Evolutionary conservation across 352 stramenopile genomes (phyloP).

Genomic region (Globisporangium nodosum): DNA sequence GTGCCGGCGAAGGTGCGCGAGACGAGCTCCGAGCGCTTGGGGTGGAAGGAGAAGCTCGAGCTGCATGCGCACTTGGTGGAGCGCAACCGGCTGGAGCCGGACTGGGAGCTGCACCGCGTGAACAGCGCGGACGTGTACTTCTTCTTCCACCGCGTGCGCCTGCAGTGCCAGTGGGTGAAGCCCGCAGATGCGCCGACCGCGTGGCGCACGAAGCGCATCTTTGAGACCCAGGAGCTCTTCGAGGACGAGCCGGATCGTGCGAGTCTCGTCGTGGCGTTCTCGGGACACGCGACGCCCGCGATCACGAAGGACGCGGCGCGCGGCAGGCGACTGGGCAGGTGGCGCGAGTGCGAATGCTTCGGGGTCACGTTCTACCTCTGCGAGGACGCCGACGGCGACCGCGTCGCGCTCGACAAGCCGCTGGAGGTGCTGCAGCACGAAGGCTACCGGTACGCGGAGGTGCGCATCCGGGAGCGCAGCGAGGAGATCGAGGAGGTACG

Average conservation of each 20-base stretch:
- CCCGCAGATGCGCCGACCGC: conserved; percentile 24
- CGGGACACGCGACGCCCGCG: conserved; percentile 17
- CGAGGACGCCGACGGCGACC: conserved; percentile 13
- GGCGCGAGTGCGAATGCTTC: conserved; percentile 50
- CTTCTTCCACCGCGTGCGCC: conserved; percentile 56
- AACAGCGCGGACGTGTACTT: conserved; percentile 60
- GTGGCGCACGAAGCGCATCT: conserved; percentile 60
- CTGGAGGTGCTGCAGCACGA: conserved; percentile 41
- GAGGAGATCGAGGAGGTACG: conserved; percentile 56
- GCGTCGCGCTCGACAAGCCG: conserved; percentile 51
- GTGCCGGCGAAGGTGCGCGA: conserved; percentile 37
- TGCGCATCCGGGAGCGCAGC: conserved; percentile 41
- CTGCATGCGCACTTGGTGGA: conserved; percentile 45
- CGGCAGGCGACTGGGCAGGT: conserved; percentile 33
- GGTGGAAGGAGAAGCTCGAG: conserved; percentile 65
- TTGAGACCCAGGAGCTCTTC: conserved; percentile 34
- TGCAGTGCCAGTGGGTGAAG: conserved; percentile 54
- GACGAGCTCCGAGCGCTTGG: conserved; percentile 27
- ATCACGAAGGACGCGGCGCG: conserved; percentile 40
- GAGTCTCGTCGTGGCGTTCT: conserved; percentile 44
- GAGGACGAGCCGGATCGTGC: conserved; percentile 43
- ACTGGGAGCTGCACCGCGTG: conserved; percentile 61
- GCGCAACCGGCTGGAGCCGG: conserved; percentile 29
- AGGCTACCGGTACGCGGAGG: conserved; percentile 46
- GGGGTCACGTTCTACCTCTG: conserved; percentile 54